Conservation (phyloP, 208 protist genomes). For the Herpetomonas muscarum region DNA sequence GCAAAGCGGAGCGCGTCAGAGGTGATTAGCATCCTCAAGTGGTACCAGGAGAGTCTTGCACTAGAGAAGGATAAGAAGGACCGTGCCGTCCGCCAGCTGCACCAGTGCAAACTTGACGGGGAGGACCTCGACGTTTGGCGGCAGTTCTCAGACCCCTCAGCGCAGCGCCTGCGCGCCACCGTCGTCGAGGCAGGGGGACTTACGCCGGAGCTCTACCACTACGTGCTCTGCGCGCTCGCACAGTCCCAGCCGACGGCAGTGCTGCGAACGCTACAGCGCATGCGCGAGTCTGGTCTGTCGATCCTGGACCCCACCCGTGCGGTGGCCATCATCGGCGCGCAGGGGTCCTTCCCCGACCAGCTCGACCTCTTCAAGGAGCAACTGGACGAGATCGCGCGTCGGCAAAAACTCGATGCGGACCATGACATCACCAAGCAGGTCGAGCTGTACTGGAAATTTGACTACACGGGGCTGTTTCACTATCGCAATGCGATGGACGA, state of each 20-base stretch:
- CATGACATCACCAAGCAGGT: slow-evolving; percentile 44
- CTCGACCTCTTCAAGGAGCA: slow-evolving; percentile 56
- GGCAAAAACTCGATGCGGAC: slow-evolving; percentile 50
- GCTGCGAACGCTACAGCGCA: slow-evolving; percentile 64
- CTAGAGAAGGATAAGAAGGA: slow-evolving; percentile 31
- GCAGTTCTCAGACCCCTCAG: slow-evolving; percentile 41
- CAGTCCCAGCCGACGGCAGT: slow-evolving; percentile 54
- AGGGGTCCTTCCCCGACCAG: slow-evolving; percentile 40
- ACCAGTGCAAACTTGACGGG: slow-evolving; percentile 1
- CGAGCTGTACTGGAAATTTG: slow-evolving; percentile 82
- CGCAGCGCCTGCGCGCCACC: slow-evolving; percentile 39
- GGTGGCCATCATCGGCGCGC: slow-evolving; percentile 48
- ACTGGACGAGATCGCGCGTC: slow-evolving; percentile 35
- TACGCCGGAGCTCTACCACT: slow-evolving; percentile 87
- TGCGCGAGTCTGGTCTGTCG: slow-evolving; percentile 55
- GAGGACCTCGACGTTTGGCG: slow-evolving; percentile 56
- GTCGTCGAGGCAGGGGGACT: slow-evolving; percentile 55
- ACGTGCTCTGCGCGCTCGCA: slow-evolving; percentile 67
- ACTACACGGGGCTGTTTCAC: slow-evolving; percentile 76
- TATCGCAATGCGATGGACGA: slow-evolving; percentile 63
- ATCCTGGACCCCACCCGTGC: slow-evolving; percentile 73
- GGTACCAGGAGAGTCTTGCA: slow-evolving; percentile 44
- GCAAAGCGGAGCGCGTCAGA: slow-evolving; percentile 20
- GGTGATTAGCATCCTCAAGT: slow-evolving; percentile 49
- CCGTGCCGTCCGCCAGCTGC: slow-evolving; percentile 8